phyloP scores from a whole-genome alignment of 805 yeast genomes.

The Sugiyamaella valdiviana region DNA sequence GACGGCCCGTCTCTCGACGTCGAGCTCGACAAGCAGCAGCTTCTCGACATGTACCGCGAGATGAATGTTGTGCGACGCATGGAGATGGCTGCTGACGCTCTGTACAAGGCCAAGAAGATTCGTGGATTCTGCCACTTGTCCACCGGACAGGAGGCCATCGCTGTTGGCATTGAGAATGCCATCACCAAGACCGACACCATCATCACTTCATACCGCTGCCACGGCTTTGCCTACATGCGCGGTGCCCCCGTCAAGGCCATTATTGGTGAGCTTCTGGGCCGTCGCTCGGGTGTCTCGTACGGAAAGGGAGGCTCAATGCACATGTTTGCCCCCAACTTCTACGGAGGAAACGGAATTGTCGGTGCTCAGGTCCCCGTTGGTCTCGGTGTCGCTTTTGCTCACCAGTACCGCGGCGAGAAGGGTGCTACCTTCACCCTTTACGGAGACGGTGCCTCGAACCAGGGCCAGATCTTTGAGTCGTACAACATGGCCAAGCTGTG shows the following conservation, averaged over 20 bases:
- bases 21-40: constrained; percentile 71
- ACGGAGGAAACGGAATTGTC: constrained; percentile 99
- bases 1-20: constrained; percentile 67
- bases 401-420: constrained; percentile 69
- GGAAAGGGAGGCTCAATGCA: constrained; percentile 99
- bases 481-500: constrained; percentile 99
- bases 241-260: constrained; percentile 89
- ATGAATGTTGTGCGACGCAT: constrained; percentile 85
- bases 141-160: constrained; percentile 97
- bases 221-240: constrained; percentile 95
- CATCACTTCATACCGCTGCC: constrained; percentile 97
- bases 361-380: constrained; percentile 99
- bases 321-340: constrained; percentile 91
- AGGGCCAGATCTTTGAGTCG: constrained; percentile 97
- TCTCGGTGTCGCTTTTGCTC: constrained; percentile 97
- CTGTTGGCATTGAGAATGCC: constrained; percentile 97
- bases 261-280: constrained; percentile 94
- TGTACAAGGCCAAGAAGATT: constrained; percentile 96
- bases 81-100: constrained; percentile 98
- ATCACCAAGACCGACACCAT: constrained; percentile 77
- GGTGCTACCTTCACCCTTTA: constrained; percentile 82
- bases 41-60: constrained; percentile 92
- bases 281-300: constrained; percentile 86
- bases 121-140: constrained; percentile 99
- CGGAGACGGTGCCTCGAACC: constrained; percentile 99